phyloP scores from a whole-genome alignment of 1,284 basidiomycete genomes.

The Grifola frondosa region DNA sequence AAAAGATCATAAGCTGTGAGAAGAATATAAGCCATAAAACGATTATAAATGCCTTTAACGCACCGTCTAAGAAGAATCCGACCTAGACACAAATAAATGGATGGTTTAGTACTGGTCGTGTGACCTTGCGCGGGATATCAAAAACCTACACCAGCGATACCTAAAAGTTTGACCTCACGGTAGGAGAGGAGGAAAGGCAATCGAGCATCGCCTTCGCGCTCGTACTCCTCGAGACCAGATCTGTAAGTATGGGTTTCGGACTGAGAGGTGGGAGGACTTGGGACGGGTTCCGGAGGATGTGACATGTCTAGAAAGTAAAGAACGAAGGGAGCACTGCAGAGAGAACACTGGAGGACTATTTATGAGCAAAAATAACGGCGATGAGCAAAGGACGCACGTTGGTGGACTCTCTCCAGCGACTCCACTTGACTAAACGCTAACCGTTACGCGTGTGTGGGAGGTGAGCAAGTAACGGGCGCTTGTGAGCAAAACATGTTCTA shows the following conservation, averaged over 20 bases:
- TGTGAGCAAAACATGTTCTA: too few species aligned
- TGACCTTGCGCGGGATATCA: slow-evolving; percentile 2
- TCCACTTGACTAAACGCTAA: slow-evolving; percentile 9
- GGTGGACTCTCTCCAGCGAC: slow-evolving; percentile 8
- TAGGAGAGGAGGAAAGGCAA: slow-evolving; percentile 47
- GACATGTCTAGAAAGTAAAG: slow-evolving; percentile 1
- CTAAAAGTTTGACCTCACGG: slow-evolving; percentile 55
- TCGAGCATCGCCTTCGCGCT: slow-evolving; percentile 39
- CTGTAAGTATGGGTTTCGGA: slow-evolving; percentile 11
- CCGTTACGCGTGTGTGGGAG: too few species aligned
- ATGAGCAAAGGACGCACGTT: slow-evolving; percentile 8
- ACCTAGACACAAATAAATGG: slow-evolving; percentile 37
- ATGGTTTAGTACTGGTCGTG: slow-evolving; percentile 10
- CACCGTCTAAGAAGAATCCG: slow-evolving; percentile 71
- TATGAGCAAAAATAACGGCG: background rate
- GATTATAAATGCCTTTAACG: slow-evolving; percentile 17
- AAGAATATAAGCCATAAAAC: slow-evolving; percentile 1
- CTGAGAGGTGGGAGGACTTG: slow-evolving; percentile 3
- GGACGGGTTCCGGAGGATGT: slow-evolving; percentile 6
- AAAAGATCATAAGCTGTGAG: slow-evolving; percentile 69
- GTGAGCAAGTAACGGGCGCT: too few species aligned
- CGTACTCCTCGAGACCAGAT: slow-evolving; percentile 45
- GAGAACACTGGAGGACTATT: background rate
- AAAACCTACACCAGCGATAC: slow-evolving; percentile 56
- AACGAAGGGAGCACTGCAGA: background rate